phyloP scores from a whole-genome alignment of 306 rosid genomes.

The Corylus avellana region DNA sequence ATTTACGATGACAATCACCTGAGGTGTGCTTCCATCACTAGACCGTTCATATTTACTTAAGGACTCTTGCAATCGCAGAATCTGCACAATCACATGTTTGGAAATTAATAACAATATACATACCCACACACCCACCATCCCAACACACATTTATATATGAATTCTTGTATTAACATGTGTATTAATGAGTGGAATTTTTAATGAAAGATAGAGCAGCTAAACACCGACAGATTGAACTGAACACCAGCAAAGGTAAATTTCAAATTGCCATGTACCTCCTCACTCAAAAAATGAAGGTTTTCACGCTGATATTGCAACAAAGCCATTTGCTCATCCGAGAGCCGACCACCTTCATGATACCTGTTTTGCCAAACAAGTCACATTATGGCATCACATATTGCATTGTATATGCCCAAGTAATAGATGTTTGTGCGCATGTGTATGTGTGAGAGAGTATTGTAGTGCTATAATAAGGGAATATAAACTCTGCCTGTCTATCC shows the following conservation, averaged over 20 bases:
- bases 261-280: conserved; percentile 66
- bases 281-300: conserved; percentile 96
- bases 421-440: conserved; percentile 18
- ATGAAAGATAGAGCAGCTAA: not conserved
- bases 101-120: conserved; percentile 20
- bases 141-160: not conserved
- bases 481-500: not conserved
- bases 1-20: conserved; percentile 50
- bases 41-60: conserved; percentile 86
- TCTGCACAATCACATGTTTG: conserved; percentile 49
- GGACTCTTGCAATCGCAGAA: conserved; percentile 89
- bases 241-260: conserved; percentile 25
- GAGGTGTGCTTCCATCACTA: conserved; percentile 89
- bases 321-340: conserved; percentile 99
- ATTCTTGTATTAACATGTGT: not conserved
- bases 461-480: not conserved
- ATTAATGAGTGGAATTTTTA: not conserved
- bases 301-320: conserved; percentile 97
- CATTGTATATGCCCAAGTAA: conserved; percentile 11
- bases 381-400: conserved; percentile 19
- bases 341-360: conserved; percentile 85
- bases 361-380: conserved; percentile 48
- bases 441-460: not conserved
- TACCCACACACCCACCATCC: not conserved
- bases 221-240: not conserved